phyloP scores from a whole-genome alignment of 805 yeast genomes.

The Myxozyma lipomycoides region DNA sequence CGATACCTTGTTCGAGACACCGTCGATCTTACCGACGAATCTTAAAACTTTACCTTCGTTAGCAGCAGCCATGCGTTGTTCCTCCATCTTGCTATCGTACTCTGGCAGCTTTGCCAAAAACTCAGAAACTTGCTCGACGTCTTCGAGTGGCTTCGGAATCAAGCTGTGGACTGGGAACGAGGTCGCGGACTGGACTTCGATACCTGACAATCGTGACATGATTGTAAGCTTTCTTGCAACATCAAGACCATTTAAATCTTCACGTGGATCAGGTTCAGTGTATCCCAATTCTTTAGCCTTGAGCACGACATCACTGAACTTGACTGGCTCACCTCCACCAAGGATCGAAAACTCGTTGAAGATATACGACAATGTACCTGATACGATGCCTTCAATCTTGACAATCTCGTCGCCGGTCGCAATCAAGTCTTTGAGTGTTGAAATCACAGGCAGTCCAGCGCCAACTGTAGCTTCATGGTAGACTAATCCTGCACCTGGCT shows the following conservation, averaged over 20 bases:
- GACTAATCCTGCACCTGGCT: slow-evolving; percentile 57
- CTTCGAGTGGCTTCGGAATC: slow-evolving; percentile 81
- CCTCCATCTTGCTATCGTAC: slow-evolving; percentile 74
- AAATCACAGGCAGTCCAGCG: slow-evolving; percentile 93
- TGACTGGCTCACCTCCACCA: slow-evolving; percentile 50
- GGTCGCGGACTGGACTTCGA: slow-evolving; percentile 76
- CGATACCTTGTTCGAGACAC: slow-evolving; percentile 50
- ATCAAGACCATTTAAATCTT: slow-evolving; percentile 95
- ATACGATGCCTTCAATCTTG: slow-evolving; percentile 91
- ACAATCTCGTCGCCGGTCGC: slow-evolving; percentile 90
- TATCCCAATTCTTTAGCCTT: slow-evolving; percentile 89
- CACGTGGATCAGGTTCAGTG: slow-evolving; percentile 99
- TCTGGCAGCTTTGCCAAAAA: slow-evolving; percentile 76
- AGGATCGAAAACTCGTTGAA: slow-evolving; percentile 87
- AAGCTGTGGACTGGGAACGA: slow-evolving; percentile 92
- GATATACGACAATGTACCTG: slow-evolving; percentile 92
- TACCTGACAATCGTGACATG: slow-evolving; percentile 88
- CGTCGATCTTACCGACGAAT: slow-evolving; percentile 86
- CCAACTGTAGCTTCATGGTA: slow-evolving; percentile 99
- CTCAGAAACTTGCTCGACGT: slow-evolving; percentile 43
- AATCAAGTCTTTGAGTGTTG: slow-evolving; percentile 81
- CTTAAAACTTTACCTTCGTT: slow-evolving; percentile 81
- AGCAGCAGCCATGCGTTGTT: slow-evolving; percentile 75
- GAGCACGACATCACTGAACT: slow-evolving; percentile 84
- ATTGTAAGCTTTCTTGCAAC: slow-evolving; percentile 98